A percentile compares a stretch with the other conserved stretches of the same genome.
phyloP scores from a whole-genome alignment of 2,329 filamentous ascomycete species.

The Hypoxylon sp. region DNA sequence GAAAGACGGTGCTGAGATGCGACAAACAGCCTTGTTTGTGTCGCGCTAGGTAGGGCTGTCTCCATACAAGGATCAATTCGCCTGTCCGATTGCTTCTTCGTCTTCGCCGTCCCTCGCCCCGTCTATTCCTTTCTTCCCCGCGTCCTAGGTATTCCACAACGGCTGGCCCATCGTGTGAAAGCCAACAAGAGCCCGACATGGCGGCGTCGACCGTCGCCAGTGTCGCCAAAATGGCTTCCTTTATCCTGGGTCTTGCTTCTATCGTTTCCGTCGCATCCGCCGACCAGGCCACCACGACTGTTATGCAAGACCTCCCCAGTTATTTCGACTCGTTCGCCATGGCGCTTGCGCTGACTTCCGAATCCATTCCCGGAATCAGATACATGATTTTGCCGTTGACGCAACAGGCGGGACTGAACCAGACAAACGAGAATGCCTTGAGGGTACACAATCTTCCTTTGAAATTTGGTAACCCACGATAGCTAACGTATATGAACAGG shows the following conservation, averaged over 20 bases:
- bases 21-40: constrained; percentile 39
- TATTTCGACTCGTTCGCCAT: constrained; percentile 45
- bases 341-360: constrained; percentile 44
- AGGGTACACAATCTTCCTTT: constrained; percentile 24
- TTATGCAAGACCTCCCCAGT: constrained; percentile 39
- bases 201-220: constrained; percentile 58
- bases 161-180: constrained; percentile 46
- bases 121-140: constrained; percentile 23
- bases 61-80: constrained; percentile 33
- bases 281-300: constrained; percentile 51
- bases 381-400: constrained; percentile 53
- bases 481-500: constrained; percentile 54
- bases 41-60: constrained; percentile 29
- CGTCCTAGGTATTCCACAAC: constrained; percentile 34
- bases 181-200: constrained; percentile 45
- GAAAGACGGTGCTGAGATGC: constrained; percentile 45
- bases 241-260: constrained; percentile 52
- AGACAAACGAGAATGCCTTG: constrained; percentile 39
- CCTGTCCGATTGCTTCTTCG: constrained; percentile 29
- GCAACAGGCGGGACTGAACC: constrained; percentile 48
- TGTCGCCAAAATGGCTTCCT: constrained; percentile 54
- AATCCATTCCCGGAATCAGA: constrained; percentile 33
- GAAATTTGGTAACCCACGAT: constrained; percentile 10
- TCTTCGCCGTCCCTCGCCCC: constrained; percentile 16
- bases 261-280: constrained; percentile 56